Base-by-base conservation (phyloP, 768 basidiomycete genomes). In the Suillus paluster region DNA sequence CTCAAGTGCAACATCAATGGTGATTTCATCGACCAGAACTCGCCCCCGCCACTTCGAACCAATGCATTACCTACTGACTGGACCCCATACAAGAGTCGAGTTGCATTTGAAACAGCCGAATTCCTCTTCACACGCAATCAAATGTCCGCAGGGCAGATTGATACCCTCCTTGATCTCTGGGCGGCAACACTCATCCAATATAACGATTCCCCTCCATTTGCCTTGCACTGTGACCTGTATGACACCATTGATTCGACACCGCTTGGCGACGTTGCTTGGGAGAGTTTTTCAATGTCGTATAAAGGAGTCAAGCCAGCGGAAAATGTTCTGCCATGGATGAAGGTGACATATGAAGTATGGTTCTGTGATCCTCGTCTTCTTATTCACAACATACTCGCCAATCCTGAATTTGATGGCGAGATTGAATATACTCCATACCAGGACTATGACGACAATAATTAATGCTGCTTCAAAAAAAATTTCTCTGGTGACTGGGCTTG, bases 401-500 rank as follows among this genome's bases (percentile, higher is more conserved):
- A 71, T 54, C 69, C 68, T 2, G 68, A 68, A 27, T 71, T 70
- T 33, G 58, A 42, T 1, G 42, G 59, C 17, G 64, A 67, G 27
- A 66, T 71, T 19, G 68, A 76, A 54, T 60, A 56, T 9, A n/a
- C 41, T 2, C 70, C 68, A 14, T 68, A 60, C 42, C 39, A 34
- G 12, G 65, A 71, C 49, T 69, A 62, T 41, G 39, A 39, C 5
- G 38, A 65, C 12, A 60, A 57, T 4, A 34, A 61, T 2, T 30
- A 59, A 8, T 63, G 63, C 1, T 62, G 59, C 21, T 69, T 41
- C 27, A 39, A 41, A 41, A 67, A 68, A 42, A 67, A 60, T 27
- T 68, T 76, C 63, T 73, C 72, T 9, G 73, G 69, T 7, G 60
- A 72, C 17, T 75, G 71, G 74, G 70, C 64, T 1, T 75, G 69